These are phyloP conservation scores for Botryotinia globosa DNA, from an alignment of 2,329 filamentous ascomycete species.

Conservation along the genomic window DNA sequence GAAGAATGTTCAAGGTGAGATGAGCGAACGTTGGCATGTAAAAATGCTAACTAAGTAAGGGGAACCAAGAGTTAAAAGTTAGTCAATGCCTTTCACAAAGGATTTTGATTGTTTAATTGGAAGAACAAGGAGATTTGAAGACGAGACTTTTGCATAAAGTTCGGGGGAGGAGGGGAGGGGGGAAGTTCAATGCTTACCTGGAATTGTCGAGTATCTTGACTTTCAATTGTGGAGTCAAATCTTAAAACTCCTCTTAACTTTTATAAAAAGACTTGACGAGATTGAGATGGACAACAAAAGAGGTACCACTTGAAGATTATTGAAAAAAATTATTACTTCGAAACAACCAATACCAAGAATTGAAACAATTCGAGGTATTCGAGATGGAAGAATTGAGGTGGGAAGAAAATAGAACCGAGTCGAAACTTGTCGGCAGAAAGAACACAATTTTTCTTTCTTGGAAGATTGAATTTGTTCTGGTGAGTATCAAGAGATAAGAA, in stretches of 20 bases:
- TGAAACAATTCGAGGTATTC: background rate
- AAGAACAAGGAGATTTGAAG: background rate
- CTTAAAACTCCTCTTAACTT: constrained; percentile 18
- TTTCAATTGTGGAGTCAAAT: constrained; percentile 22
- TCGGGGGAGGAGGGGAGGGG: background rate
- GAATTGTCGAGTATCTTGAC: constrained; percentile 19
- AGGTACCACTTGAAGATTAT: constrained; percentile 15
- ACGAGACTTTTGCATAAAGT: constrained; percentile 7
- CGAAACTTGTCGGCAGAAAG: background rate
- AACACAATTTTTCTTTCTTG: constrained; percentile 11
- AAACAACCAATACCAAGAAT: constrained; percentile 12
- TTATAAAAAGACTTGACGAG: constrained; percentile 4
- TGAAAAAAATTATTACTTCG: background rate
- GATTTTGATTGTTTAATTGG: constrained; percentile 1
- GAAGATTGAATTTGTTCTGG: constrained; percentile 8
- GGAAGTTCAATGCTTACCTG: constrained; percentile 10
- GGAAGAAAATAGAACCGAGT: background rate
- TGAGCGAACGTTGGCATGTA: constrained; percentile 39
- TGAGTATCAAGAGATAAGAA: background rate
- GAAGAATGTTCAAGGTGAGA: constrained; percentile 24
- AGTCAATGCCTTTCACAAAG: constrained; percentile 26
- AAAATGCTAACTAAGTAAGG: constrained; percentile 28
- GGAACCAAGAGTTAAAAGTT: constrained; percentile 33
- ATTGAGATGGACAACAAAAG: constrained; percentile 14
- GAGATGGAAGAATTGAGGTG: background rate